phyloP scores from a whole-genome alignment of 2,329 filamentous ascomycete genomes.

The Apiospora aurea region DNA sequence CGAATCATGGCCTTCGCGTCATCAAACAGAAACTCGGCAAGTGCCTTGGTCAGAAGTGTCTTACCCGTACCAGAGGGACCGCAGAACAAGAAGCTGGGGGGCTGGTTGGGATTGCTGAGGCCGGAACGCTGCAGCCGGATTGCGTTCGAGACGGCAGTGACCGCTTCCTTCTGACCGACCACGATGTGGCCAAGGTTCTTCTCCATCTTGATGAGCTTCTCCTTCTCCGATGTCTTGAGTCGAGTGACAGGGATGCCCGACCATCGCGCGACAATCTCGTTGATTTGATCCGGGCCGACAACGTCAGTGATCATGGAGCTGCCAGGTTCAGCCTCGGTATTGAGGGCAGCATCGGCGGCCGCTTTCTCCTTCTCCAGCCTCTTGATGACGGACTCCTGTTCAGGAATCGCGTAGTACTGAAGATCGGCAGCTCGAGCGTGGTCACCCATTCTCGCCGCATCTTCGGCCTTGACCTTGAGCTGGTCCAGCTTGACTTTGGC shows the following conservation, averaged over 20 bases:
- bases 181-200: constrained; percentile 82
- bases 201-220: constrained; percentile 99
- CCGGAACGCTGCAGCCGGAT: constrained; percentile 95
- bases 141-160: constrained; percentile 90
- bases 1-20: constrained; percentile 97
- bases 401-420: constrained; percentile 96
- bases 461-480: constrained; percentile 89
- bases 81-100: constrained; percentile 98
- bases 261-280: constrained; percentile 96
- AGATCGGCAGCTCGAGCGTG: constrained; percentile 89
- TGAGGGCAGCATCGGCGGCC: constrained; percentile 76
- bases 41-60: constrained; percentile 93
- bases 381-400: constrained; percentile 82
- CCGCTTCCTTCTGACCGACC: constrained; percentile 93
- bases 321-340: constrained; percentile 62
- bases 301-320: constrained; percentile 87
- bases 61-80: constrained; percentile 98
- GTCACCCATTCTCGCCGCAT: constrained; percentile 88
- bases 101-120: constrained; percentile 93
- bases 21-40: constrained; percentile 98
- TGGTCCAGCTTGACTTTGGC: constrained; percentile 94
- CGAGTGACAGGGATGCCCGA: constrained; percentile 98
- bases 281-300: constrained; percentile 97
- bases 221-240: constrained; percentile 94
- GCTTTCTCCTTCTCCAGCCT: constrained; percentile 82